These are phyloP conservation scores for Myriosclerotinia scirpicola DNA, from an alignment of 2,329 filamentous ascomycete species.

Conservation along the genomic window DNA sequence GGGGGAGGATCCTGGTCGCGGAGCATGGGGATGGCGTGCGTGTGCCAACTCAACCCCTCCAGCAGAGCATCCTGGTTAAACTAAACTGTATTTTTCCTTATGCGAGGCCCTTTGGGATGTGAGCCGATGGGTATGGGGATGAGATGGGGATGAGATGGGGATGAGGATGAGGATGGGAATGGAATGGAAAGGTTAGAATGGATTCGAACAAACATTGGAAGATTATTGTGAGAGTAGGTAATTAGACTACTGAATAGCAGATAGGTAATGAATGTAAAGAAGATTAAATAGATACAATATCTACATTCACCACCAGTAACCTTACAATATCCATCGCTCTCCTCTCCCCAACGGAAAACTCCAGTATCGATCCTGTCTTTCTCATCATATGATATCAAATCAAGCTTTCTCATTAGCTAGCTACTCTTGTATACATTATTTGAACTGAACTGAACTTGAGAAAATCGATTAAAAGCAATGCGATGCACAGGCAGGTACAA, in stretches of 20 bases:
- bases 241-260: not conserved
- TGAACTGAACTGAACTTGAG: not conserved
- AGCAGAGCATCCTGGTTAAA: not conserved
- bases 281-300: too few species aligned
- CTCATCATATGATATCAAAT: constrained; percentile 14
- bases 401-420: constrained; percentile 9
- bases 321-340: too few species aligned
- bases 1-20: not conserved
- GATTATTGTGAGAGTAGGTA: too few species aligned
- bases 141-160: not conserved
- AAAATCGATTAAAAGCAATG: constrained; percentile 15
- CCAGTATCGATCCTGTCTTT: constrained; percentile 3
- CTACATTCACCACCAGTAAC: too few species aligned
- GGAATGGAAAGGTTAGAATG: not conserved
- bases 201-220: not conserved
- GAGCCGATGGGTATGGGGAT: constrained; percentile 8
- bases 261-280: too few species aligned
- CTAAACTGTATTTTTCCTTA: not conserved
- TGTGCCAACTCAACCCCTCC: too few species aligned
- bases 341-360: too few species aligned
- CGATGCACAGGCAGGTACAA: constrained; percentile 9
- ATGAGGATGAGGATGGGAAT: too few species aligned
- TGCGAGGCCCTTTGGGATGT: not conserved
- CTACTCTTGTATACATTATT: constrained; percentile 1
- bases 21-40: constrained; percentile 1